Conservation (phyloP, 306 rosid species). For the apple (Malus domestica) region ASM211411v1 NC_041793.1:21196501-21197000, state of each 20-base stretch:
- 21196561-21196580: neutral
- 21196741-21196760: constrained; percentile 67
- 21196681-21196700: constrained; percentile 48
- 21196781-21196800: neutral
- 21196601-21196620: constrained; percentile 33
- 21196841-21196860: neutral
- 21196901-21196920: constrained; percentile 71
- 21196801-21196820: neutral
- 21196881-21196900: constrained; percentile 60
- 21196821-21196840: neutral
- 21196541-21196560: neutral
- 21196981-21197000: constrained; percentile 29
- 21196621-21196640: constrained; percentile 32
- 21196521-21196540: too few species aligned
- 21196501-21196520: neutral
- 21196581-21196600: constrained; percentile 18
- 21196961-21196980: constrained; percentile 52
- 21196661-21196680: constrained; percentile 70
- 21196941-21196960: constrained; percentile 41
- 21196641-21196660: constrained; percentile 40
- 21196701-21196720: constrained; percentile 47
- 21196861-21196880: constrained; percentile 7
- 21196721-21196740: constrained; percentile 69
- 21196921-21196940: constrained; percentile 84
- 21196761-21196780: constrained; percentile 37